These are phyloP conservation scores for Nemania abortiva DNA, from an alignment of 2,329 filamentous ascomycete species.

Conservation along the genomic window DNA sequence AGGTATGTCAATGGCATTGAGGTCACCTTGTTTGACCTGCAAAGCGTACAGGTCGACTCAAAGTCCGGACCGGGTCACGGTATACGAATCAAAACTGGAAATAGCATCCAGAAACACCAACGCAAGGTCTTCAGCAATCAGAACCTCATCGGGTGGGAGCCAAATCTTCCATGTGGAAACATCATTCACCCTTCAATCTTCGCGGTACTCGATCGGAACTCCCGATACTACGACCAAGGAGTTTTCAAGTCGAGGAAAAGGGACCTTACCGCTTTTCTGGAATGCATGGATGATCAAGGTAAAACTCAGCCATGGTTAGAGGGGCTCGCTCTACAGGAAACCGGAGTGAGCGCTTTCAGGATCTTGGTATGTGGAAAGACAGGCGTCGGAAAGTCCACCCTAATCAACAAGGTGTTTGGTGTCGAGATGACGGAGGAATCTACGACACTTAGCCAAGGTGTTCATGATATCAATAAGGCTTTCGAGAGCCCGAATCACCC, in stretches of 20 bases:
- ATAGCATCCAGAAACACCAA: constrained; percentile 7
- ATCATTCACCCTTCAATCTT: constrained; percentile 32
- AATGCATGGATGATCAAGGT: constrained; percentile 34
- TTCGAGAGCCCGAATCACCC: constrained; percentile 30
- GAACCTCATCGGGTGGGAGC: constrained; percentile 17
- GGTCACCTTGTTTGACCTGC: constrained; percentile 28
- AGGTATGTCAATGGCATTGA: constrained; percentile 30
- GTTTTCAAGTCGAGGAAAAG: constrained; percentile 28
- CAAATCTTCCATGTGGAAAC: constrained; percentile 16
- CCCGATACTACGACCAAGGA: constrained; percentile 30
- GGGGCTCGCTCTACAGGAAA: constrained; percentile 20
- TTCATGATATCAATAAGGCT: constrained; percentile 32
- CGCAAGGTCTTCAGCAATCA: constrained; percentile 23
- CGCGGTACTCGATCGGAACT: constrained; percentile 22
- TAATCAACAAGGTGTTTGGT: constrained; percentile 35
- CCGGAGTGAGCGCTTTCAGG: constrained; percentile 27
- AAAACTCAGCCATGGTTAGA: constrained; percentile 26
- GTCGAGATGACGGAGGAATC: constrained; percentile 36
- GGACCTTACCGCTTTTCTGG: constrained; percentile 18
- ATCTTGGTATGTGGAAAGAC: constrained; percentile 35
- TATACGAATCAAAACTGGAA: constrained; percentile 12
- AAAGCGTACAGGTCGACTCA: constrained; percentile 26
- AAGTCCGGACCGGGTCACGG: constrained; percentile 24
- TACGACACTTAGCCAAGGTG: constrained; percentile 28
- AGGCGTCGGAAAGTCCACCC: constrained; percentile 29